These are phyloP conservation scores for Chiua virens DNA, from an alignment of 768 basidiomycete genomes.

Conservation along the genomic window DNA sequence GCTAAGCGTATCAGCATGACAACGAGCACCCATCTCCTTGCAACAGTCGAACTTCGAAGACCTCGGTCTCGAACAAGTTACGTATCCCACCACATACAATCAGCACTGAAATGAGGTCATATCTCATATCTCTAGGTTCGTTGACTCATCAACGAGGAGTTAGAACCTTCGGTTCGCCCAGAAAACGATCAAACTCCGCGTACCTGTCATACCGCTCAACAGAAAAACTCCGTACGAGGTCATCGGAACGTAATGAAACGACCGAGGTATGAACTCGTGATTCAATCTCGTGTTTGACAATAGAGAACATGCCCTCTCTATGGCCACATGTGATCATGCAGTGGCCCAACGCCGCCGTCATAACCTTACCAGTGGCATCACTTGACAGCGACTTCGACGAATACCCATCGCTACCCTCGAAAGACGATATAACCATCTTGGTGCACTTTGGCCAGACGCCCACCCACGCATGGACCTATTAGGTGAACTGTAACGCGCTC, in stretches of 20 bases:
- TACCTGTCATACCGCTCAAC: conserved; percentile 3
- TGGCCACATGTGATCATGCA: background rate
- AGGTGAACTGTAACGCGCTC: background rate
- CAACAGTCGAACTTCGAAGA: background rate
- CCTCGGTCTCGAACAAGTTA: conserved; percentile 5
- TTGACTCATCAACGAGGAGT: background rate
- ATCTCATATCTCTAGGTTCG: conserved; percentile 1
- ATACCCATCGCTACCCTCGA: background rate
- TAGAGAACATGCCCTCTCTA: background rate
- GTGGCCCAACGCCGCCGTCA: background rate
- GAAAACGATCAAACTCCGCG: conserved; percentile 9
- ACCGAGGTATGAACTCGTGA: background rate
- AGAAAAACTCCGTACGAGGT: background rate
- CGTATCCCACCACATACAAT: background rate
- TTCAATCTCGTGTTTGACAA: background rate
- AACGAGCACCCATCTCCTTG: conserved; percentile 7
- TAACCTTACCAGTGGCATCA: background rate
- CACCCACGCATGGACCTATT: background rate
- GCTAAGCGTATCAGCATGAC: conserved; percentile 6
- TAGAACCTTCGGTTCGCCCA: background rate
- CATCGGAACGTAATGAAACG: conserved; percentile 16
- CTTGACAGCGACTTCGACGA: background rate
- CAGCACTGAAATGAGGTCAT: conserved; percentile 1
- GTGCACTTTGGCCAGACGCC: background rate
- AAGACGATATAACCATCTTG: background rate